phyloP scores from a whole-genome alignment of 2,329 filamentous ascomycete genomes.

The Dryadomyces quercivorus region DNA sequence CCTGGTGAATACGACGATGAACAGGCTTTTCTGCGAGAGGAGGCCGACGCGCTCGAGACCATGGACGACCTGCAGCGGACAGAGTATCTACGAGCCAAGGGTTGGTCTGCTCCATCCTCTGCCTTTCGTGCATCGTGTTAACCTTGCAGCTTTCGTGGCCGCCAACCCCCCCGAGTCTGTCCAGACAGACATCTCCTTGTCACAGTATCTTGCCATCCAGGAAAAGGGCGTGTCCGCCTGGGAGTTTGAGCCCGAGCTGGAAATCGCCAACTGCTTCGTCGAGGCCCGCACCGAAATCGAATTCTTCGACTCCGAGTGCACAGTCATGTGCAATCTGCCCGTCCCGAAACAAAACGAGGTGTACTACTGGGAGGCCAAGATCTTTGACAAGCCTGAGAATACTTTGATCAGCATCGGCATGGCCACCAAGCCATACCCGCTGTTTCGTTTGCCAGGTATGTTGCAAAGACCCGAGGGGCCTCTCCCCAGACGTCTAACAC shows the following conservation, averaged over 20 bases:
- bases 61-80: conserved; percentile 90
- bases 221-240: conserved; percentile 99
- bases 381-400: conserved; percentile 90
- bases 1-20: conserved; percentile 98
- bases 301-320: conserved; percentile 97
- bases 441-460: conserved; percentile 84
- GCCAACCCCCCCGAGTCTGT: conserved; percentile 90
- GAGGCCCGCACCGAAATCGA: conserved; percentile 94
- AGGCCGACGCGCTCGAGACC: conserved; percentile 83
- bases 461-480: background rate
- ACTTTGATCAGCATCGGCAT: conserved; percentile 85
- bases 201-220: conserved; percentile 95
- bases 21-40: conserved; percentile 84
- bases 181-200: conserved; percentile 93
- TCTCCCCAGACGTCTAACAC: background rate
- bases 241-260: conserved; percentile 98
- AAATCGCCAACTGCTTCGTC: conserved; percentile 98
- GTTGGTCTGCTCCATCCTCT: conserved; percentile 33
- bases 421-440: conserved; percentile 90
- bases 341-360: conserved; percentile 98
- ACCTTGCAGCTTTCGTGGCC: conserved; percentile 67
- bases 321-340: conserved; percentile 90
- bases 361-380: conserved; percentile 98
- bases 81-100: conserved; percentile 91
- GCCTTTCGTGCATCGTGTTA: background rate